Percentiles rank a stretch among this genome's conserved stretches.
These are phyloP conservation scores for Vachellia pachyceras DNA, from an alignment of 306 rosid species.

Conservation along the genomic window DNA sequence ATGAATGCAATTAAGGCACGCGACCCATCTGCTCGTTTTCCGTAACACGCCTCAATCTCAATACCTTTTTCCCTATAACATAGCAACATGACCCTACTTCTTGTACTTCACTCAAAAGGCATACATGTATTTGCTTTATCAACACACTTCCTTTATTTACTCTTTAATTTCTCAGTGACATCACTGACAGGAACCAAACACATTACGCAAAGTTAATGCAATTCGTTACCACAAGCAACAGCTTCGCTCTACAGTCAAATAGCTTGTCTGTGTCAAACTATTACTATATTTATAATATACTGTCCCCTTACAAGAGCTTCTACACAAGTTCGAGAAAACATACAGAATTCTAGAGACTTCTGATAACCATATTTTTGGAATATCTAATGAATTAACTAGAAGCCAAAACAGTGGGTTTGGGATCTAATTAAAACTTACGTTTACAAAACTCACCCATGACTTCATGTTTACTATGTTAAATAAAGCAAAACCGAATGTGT, in stretches of 20 bases:
- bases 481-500: background rate
- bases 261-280: background rate
- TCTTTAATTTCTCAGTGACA: background rate
- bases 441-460: background rate
- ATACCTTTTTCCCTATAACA: too few species aligned
- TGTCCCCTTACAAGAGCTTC: background rate
- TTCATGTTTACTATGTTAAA: background rate
- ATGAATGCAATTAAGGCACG: constrained; percentile 2
- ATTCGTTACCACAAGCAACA: background rate
- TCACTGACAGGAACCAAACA: background rate
- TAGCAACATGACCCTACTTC: background rate
- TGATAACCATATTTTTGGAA: too few species aligned
- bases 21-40: background rate
- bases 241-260: background rate
- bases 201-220: background rate
- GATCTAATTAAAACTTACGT: background rate
- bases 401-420: background rate
- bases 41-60: background rate
- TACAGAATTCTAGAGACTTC: too few species aligned
- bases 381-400: too few species aligned
- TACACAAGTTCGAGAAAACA: background rate
- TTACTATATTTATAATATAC: background rate
- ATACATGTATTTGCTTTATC: background rate
- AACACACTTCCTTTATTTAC: background rate
- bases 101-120: background rate